Conservation (phyloP, 179 eudicot species). For the Gypsophila paniculata region DNA sequence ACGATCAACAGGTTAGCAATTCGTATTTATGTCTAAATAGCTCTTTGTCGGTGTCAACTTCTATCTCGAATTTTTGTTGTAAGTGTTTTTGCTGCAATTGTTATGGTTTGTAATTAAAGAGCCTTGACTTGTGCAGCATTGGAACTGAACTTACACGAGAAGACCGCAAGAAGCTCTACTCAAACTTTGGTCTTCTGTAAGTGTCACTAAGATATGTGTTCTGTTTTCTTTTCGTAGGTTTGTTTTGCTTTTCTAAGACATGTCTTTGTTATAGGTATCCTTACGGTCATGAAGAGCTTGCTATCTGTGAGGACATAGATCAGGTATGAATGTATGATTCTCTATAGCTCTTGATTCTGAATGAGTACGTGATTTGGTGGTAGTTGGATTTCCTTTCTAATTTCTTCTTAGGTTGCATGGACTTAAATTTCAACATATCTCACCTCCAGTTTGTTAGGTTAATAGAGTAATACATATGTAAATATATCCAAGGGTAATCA, state of each 20-base stretch:
- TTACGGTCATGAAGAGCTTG: slow-evolving; percentile 96
- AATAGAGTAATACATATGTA: background rate
- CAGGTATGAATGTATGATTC: slow-evolving; percentile 63
- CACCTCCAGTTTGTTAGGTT: background rate
- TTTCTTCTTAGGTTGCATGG: background rate
- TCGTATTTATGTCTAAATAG: background rate
- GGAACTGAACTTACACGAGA: slow-evolving; percentile 98
- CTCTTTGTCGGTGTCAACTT: background rate
- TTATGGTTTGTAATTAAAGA: slow-evolving; percentile 9
- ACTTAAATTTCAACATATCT: background rate
- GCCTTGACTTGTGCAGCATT: slow-evolving; percentile 50
- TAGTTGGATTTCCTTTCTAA: background rate
- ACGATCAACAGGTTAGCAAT: slow-evolving; percentile 70
- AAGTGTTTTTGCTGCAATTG: background rate
- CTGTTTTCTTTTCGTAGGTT: slow-evolving; percentile 1
- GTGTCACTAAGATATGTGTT: slow-evolving; percentile 26
- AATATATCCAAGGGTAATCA: background rate
- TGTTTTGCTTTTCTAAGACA: slow-evolving; percentile 10
- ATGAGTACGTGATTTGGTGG: background rate
- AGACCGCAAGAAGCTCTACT: slow-evolving; percentile 85
- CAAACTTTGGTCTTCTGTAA: slow-evolving; percentile 88
- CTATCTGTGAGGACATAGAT: slow-evolving; percentile 88
- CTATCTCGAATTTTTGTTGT: background rate
- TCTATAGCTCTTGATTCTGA: slow-evolving; percentile 1
- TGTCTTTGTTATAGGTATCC: slow-evolving; percentile 60